Evolutionary conservation across 1,284 basidiomycete species (phyloP).

Genomic region (Pulchroboletus neoregius): DNA sequence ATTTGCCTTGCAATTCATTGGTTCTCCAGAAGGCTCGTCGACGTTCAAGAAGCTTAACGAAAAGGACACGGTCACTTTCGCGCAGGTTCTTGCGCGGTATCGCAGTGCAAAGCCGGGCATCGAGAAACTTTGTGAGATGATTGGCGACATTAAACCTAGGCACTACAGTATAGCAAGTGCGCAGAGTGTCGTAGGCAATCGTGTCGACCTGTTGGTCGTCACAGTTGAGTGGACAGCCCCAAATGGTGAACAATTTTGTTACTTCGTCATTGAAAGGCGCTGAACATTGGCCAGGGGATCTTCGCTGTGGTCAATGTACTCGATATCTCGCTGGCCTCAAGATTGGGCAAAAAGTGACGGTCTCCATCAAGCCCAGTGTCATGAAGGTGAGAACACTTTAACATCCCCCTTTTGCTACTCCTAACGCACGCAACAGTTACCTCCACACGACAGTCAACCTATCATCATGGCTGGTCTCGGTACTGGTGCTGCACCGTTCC

Average conservation of each 20-base stretch:
- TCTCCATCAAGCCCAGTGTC: slow-evolving; percentile 97
- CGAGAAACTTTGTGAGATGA: slow-evolving; percentile 80
- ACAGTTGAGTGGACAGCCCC: slow-evolving; percentile 94
- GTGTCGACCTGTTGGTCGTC: slow-evolving; percentile 92
- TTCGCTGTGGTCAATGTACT: slow-evolving; percentile 93
- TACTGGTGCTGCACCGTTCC: slow-evolving; percentile 97
- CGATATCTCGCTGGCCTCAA: slow-evolving; percentile 85
- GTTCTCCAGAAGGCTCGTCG: slow-evolving; percentile 84
- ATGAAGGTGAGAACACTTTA: slow-evolving; percentile 76
- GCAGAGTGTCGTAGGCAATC: slow-evolving; percentile 91
- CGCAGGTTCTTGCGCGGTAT: slow-evolving; percentile 82
- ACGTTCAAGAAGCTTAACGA: slow-evolving; percentile 96
- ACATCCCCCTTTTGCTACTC: background rate
- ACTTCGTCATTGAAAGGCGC: background rate
- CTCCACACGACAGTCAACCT: slow-evolving; percentile 81
- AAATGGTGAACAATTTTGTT: slow-evolving; percentile 53
- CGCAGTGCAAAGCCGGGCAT: slow-evolving; percentile 77
- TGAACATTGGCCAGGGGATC: slow-evolving; percentile 49
- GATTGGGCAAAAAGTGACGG: slow-evolving; percentile 90
- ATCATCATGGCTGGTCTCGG: slow-evolving; percentile 99
- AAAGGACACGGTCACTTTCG: slow-evolving; percentile 93
- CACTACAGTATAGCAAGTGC: slow-evolving; percentile 98
- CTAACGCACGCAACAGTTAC: slow-evolving; percentile 53
- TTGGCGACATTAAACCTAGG: slow-evolving; percentile 94
- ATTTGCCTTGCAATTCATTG: slow-evolving; percentile 88